Base-by-base conservation (phyloP, 2,329 filamentous ascomycete species). In the Calonectria naviculata region DNA sequence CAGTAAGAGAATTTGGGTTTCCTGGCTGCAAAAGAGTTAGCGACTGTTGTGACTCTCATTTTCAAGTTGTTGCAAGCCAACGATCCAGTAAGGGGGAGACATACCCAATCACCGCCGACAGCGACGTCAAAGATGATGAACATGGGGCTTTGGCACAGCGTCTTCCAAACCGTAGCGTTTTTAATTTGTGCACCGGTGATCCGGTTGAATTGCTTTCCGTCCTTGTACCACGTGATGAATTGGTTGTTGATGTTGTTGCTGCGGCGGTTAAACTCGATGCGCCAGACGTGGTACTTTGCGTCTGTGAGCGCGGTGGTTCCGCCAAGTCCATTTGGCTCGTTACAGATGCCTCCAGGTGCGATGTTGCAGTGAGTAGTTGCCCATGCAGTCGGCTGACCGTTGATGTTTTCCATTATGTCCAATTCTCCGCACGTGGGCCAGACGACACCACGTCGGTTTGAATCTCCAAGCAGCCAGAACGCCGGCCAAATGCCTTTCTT, bases 401-500 rank as follows among this genome's bases (percentile, higher is more conserved):
- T 88, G 75, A 89, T 80, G 67, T 85, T 86, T 82, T 91, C 89
- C 78, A 90, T 83, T 74, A 90, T 87, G 77, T 91, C 89, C 60
- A 91, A 81, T 83, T 91, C 89, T 70, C 89, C 89, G 70, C 87
- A 88, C 10, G 69, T 61, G 0, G 89, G 89, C 89, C 89, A 91
- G 10, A 74, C 29, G 1, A 82, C 85, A 10, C 87, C 87, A 47
- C 84, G 81, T 29, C 87, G 85, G 64, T 87, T 81, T 12, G 84
- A 78, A 58, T 89, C 84, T 38, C 89, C 88, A 10, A 90, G 82
- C 71, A 89, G 82, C 89, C 88, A 91, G 75, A 90, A 90, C 0
- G 89, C 89, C 0, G 89, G 88, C 89, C 89, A 91, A 52, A 90
- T 83, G 5, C 89, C 89, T 74, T 89, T 83, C 79, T 89, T 88